Evolutionary conservation across 192 early-diverging fungal genomes (phyloP).

Genomic region (Coemansia sp.): DNA sequence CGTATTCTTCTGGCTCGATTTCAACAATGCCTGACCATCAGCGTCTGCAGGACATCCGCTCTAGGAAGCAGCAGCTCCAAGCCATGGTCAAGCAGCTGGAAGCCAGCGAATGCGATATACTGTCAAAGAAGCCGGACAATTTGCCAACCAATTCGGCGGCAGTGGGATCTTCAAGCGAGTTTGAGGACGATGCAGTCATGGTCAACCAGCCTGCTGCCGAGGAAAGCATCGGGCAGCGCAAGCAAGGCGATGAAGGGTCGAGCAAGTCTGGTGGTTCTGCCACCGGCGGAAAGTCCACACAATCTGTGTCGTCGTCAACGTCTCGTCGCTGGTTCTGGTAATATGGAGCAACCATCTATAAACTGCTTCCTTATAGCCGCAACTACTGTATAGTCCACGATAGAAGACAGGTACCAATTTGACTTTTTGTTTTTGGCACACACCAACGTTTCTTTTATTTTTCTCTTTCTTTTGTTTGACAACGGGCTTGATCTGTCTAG

Average conservation of each 20-base stretch:
- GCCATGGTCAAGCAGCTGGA: constrained; percentile 50
- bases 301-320: constrained; percentile 5
- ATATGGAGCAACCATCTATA: neutral
- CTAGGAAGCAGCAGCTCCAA: constrained; percentile 41
- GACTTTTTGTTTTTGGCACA: too few species aligned
- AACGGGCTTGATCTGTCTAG: neutral
- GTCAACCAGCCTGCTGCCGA: constrained; percentile 24
- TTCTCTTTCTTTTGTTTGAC: neutral
- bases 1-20: constrained; percentile 22
- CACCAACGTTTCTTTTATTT: neutral
- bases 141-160: neutral
- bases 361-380: neutral
- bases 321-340: constrained; percentile 45
- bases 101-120: constrained; percentile 34
- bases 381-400: constrained; percentile 5
- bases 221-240: constrained; percentile 10
- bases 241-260: neutral
- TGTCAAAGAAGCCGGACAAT: constrained; percentile 5
- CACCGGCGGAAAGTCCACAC: constrained; percentile 2
- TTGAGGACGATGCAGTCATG: constrained; percentile 53
- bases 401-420: neutral
- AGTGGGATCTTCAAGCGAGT: constrained; percentile 16
- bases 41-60: constrained; percentile 40
- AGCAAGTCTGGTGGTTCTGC: constrained; percentile 5
- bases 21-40: constrained; percentile 31